A percentile compares a stretch with the other conserved stretches of the same genome.
phyloP scores from a whole-genome alignment of 108 stramenopile genomes.

The Parmales sp. region DNA sequence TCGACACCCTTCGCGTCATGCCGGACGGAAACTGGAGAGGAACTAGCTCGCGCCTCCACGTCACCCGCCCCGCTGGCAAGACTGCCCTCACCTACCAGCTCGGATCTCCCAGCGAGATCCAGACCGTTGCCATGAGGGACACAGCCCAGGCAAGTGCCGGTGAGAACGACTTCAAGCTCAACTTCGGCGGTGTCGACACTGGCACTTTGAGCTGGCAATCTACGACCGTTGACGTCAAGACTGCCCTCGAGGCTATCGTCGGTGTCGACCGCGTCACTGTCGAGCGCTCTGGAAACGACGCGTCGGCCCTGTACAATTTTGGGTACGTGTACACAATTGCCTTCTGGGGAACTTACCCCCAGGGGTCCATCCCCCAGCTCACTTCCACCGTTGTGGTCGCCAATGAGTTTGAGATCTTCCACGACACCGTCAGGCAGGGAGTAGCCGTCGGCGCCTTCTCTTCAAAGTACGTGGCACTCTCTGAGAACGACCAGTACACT shows the following conservation, averaged over 20 bases:
- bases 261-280: conserved; percentile 25
- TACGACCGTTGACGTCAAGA: neutral
- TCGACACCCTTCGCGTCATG: conserved; percentile 16
- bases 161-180: conserved; percentile 8
- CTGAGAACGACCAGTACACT: conserved; percentile 11
- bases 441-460: conserved; percentile 10
- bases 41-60: conserved; percentile 13
- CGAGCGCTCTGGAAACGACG: conserved; percentile 21
- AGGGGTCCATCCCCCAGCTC: neutral
- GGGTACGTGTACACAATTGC: conserved; percentile 31
- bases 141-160: neutral
- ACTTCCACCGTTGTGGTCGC: neutral
- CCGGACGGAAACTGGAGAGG: conserved; percentile 21
- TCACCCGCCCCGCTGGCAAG: neutral
- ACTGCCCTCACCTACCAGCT: conserved; percentile 1
- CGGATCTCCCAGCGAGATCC: conserved; percentile 21
- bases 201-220: conserved; percentile 15
- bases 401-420: neutral
- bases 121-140: conserved; percentile 25
- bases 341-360: conserved; percentile 22
- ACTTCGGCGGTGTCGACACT: neutral
- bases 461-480: conserved; percentile 13
- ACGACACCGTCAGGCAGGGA: conserved; percentile 17
- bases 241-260: conserved; percentile 13
- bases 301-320: conserved; percentile 5